Evolutionary conservation across 2,329 filamentous ascomycete species (phyloP).

Genomic region (Trichoderma brevicompactum): DNA sequence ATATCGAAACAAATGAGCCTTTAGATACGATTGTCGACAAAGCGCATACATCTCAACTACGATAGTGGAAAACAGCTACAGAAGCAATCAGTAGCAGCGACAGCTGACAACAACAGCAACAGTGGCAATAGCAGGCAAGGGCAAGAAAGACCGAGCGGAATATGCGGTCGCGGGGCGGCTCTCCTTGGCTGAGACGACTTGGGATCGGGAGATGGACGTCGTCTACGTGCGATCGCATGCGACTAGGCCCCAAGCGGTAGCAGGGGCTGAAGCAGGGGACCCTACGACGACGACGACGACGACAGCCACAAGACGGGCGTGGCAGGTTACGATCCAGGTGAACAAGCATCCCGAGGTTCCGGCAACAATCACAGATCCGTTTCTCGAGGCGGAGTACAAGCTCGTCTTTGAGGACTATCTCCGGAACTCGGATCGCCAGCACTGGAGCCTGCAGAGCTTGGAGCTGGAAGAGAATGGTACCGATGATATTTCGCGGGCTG

Average conservation of each 20-base stretch:
- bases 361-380: conserved; percentile 35
- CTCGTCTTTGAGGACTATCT: conserved; percentile 37
- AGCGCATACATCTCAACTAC: background rate
- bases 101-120: background rate
- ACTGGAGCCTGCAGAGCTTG: conserved; percentile 32
- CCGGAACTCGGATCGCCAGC: conserved; percentile 34
- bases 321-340: conserved; percentile 35
- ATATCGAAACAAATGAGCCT: background rate
- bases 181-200: conserved; percentile 20
- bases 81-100: background rate
- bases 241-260: conserved; percentile 24
- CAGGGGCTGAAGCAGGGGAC: conserved; percentile 15
- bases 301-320: conserved; percentile 31
- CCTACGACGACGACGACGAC: background rate
- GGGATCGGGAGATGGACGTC: conserved; percentile 33
- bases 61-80: background rate
- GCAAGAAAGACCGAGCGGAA: conserved; percentile 11
- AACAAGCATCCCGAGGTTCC: conserved; percentile 30
- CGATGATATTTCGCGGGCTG: conserved; percentile 30
- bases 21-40: background rate
- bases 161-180: conserved; percentile 24
- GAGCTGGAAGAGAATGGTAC: conserved; percentile 26
- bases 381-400: conserved; percentile 35
- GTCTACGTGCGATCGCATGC: conserved; percentile 33
- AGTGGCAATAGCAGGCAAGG: background rate